Base-by-base conservation (phyloP, 106 monocot species). In the Triglochin maritima region DNA sequence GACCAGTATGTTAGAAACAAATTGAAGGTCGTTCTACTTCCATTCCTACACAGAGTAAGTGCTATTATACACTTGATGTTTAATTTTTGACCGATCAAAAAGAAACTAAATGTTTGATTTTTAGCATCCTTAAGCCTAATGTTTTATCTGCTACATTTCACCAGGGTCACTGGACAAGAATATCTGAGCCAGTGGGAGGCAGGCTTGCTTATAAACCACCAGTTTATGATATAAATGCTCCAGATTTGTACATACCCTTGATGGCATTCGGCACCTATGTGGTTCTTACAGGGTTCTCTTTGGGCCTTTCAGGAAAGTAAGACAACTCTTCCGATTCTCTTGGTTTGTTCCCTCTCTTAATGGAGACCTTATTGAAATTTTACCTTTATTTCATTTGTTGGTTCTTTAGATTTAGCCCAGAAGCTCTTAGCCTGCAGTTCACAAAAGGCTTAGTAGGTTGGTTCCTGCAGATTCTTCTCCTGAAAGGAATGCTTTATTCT, bases 121-220 rank as follows among this genome's bases (percentile, higher is more conserved):
- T 16, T 9, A 17, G 15, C n/a, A 29, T 29, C 29, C 29, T 29
- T 29, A 29, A 29, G 29, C 29, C 29, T 29, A 29, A 29, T 1
- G 29, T 29, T 29, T 29, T 29, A 29, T 29, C 29, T 29, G 69
- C 58, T 46, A 6, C 56, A 54, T 46, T 44, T 62, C 29, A 74
- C 4, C 70, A 81, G 81, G 81, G 81, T 17, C 81, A 81, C 43
- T 81, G 81, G 77, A 81, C 77, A 50, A 81, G 81, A 69, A 77
- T 81, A 73, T 73, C 77, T 62, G 81, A 81, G 56, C 77, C 81
- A 8, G 77, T 81, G 8, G 69, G 65, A 3, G 81, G 81, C 45
- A 63, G 73, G 58, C 72, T 81, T 59, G 71, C 81, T 15, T 81
- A 77, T 59, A 81, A 81, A 55, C 77, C 81, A 59, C 81, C 81